These are phyloP conservation scores for Xylaria telfairii DNA, from an alignment of 495 filamentous ascomycete genomes.

Conservation along the genomic window DNA sequence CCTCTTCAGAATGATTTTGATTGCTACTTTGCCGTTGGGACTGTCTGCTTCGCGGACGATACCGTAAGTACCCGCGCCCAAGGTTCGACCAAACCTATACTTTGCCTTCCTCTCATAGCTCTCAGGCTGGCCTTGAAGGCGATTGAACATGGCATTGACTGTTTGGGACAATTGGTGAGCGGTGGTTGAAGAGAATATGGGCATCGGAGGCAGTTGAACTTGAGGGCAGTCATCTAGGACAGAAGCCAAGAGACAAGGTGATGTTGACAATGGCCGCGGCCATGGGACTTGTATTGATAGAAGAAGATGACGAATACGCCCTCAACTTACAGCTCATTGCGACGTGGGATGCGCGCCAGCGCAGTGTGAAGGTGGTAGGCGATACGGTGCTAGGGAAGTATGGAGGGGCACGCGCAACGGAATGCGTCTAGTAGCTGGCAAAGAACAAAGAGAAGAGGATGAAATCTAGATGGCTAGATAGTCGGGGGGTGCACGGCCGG, in stretches of 20 bases:
- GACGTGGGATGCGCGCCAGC: conserved; percentile 36
- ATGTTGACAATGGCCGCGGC: neutral
- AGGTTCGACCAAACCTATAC: conserved; percentile 90
- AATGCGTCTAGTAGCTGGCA: neutral
- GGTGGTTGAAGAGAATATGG: neutral
- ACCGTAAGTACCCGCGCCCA: conserved; percentile 97
- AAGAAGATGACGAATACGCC: conserved; percentile 15
- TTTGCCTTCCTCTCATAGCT: conserved; percentile 98
- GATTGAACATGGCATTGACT: conserved; percentile 95
- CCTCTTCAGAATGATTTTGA: conserved; percentile 99
- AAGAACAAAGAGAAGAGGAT: neutral
- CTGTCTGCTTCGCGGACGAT: conserved; percentile 95
- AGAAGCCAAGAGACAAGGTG: neutral
- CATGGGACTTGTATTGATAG: conserved; percentile 16
- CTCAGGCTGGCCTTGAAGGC: conserved; percentile 95
- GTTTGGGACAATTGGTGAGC: conserved; percentile 6
- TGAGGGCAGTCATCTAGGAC: neutral
- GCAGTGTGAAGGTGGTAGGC: conserved; percentile 6
- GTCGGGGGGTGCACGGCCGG: neutral
- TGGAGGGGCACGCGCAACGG: neutral
- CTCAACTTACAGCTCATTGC: conserved; percentile 44
- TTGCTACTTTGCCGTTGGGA: conserved; percentile 82
- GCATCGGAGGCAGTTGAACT: neutral
- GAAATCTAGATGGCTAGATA: neutral
- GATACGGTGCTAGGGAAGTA: conserved; percentile 5